phyloP scores from a whole-genome alignment of 805 yeast species.

The Wickerhamomyces hampshirensis region DNA sequence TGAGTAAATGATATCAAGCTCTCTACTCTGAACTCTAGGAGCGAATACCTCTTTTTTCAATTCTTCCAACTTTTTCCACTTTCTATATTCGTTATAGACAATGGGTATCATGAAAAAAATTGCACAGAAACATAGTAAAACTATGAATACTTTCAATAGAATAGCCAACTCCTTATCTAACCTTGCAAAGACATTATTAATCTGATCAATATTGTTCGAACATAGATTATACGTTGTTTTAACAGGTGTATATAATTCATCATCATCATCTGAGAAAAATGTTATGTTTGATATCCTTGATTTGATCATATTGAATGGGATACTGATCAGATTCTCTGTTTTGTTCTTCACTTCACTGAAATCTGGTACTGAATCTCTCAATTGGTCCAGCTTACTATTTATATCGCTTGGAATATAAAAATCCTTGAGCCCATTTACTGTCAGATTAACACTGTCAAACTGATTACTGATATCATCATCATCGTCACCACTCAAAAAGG shows the following conservation, averaged over 20 bases:
- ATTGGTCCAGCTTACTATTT: slow-evolving; percentile 46
- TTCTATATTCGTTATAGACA: slow-evolving; percentile 38
- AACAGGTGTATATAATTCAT: slow-evolving; percentile 38
- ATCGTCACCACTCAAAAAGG: slow-evolving; percentile 47
- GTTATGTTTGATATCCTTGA: slow-evolving; percentile 34
- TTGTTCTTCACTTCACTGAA: slow-evolving; percentile 60
- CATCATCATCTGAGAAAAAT: slow-evolving; percentile 8
- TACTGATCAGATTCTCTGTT: slow-evolving; percentile 47
- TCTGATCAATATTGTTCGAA: slow-evolving; percentile 31
- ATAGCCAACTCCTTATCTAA: slow-evolving; percentile 29
- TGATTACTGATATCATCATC: slow-evolving; percentile 26
- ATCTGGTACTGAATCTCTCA: slow-evolving; percentile 55
- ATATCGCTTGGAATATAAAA: slow-evolving; percentile 64
- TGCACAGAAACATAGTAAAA: slow-evolving; percentile 36
- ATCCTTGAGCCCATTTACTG: slow-evolving; percentile 49
- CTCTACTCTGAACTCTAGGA: too few relatives aligned
- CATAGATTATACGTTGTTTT: slow-evolving; percentile 33
- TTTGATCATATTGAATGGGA: slow-evolving; percentile 54
- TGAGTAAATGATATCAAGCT: slow-evolving; percentile 9
- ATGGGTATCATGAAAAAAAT: slow-evolving; percentile 38
- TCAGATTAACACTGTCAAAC: slow-evolving; percentile 47
- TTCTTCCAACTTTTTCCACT: slow-evolving; percentile 42
- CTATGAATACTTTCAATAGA: slow-evolving; percentile 34
- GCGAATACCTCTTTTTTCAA: slow-evolving; percentile 24
- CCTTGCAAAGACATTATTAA: slow-evolving; percentile 34